Percentiles rank a stretch among this genome's conserved stretches.
Evolutionary conservation across 2,329 filamentous ascomycete genomes (phyloP).

Genomic region (Penicillium sp.): DNA sequence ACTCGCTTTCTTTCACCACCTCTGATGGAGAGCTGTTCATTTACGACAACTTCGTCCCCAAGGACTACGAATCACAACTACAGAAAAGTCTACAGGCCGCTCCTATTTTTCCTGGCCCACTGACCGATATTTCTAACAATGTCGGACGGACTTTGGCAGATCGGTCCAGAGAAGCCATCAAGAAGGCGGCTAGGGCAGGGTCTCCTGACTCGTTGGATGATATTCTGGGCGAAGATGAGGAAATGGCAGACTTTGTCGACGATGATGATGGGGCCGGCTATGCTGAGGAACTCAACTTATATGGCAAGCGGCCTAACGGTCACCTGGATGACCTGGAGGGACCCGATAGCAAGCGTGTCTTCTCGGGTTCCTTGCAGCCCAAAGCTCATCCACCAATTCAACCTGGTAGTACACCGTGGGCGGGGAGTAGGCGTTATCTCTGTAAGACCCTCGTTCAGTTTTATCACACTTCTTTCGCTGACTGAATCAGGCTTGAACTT

Average conservation of each 20-base stretch:
- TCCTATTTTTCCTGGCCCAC: slow-evolving; percentile 79
- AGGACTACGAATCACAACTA: slow-evolving; percentile 50
- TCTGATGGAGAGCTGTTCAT: slow-evolving; percentile 93
- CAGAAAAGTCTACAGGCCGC: slow-evolving; percentile 65
- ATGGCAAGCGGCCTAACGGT: slow-evolving; percentile 60
- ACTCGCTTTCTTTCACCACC: slow-evolving; percentile 87
- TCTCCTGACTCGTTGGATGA: slow-evolving; percentile 77
- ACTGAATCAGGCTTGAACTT: slow-evolving; percentile 64
- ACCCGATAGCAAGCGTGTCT: slow-evolving; percentile 51
- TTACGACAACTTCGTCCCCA: slow-evolving; percentile 59
- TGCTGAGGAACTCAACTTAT: slow-evolving; percentile 60
- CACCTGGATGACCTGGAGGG: slow-evolving; percentile 48
- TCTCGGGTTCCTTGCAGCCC: slow-evolving; percentile 54
- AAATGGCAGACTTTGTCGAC: slow-evolving; percentile 78
- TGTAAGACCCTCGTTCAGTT: slow-evolving; percentile 48
- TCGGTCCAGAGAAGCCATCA: slow-evolving; percentile 54
- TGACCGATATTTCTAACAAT: slow-evolving; percentile 67
- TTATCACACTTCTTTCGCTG: slow-evolving; percentile 19
- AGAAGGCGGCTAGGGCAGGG: slow-evolving; percentile 56
- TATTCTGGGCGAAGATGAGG: slow-evolving; percentile 65
- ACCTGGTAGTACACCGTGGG: slow-evolving; percentile 92
- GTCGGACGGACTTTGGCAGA: slow-evolving; percentile 56
- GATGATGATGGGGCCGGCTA: slow-evolving; percentile 97
- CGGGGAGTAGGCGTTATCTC: slow-evolving; percentile 87
- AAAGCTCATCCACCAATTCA: slow-evolving; percentile 83